Evolutionary conservation across 2,329 filamentous ascomycete genomes (phyloP), one percentile per base, ranked within the genome.

Genomic region (Dryadomyces quercivorus): DNA sequence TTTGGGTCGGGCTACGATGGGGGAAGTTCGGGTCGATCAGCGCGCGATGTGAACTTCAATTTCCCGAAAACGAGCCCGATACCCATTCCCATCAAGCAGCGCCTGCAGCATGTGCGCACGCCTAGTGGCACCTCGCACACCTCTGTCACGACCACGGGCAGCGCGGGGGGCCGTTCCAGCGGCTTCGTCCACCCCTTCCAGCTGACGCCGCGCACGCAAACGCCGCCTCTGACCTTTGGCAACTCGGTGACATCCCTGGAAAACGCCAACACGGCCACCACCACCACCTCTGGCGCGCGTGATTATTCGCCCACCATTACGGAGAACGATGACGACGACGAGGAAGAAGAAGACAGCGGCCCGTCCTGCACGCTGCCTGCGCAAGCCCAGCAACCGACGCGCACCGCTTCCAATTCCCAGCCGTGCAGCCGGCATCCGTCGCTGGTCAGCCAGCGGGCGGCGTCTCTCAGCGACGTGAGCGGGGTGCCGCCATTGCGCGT

Each of bases 181-280:
- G 64, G 72, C 36, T 84, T 84, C 62, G 73, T 83, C 20, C 81
- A 84, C 62, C 81, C 81, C 26, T 84, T 82, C 60, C 79, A 83
- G 63, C 81, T 84, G 67, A 82, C 72, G 9, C 81, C 81, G 36
- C 74, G 78, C 44, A 78, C 78, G 1, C 76, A 78, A 48, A 82
- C 80, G 56, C 78, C 80, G 51, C 78, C 80, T 9, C 62, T 81
- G 57, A 75, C 77, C 22, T 81, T 81, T 63, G 74, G 77, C 59
- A 78, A 77, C 64, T 80, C 78, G 8, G 66, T 77, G 46, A 71
- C 74, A 16, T 78, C 76, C 2, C 69, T 80, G 52, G 75, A 76
- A 51, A 74, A 67, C 56, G 61, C 62, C 40, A 65, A 62, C 50
- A 18, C 38, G 6, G 49, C 36, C 5, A 2, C 20, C n/a, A 6